Conservation (phyloP, 345 rosid genomes). For the Rhodomyrtus tomentosa region DNA sequence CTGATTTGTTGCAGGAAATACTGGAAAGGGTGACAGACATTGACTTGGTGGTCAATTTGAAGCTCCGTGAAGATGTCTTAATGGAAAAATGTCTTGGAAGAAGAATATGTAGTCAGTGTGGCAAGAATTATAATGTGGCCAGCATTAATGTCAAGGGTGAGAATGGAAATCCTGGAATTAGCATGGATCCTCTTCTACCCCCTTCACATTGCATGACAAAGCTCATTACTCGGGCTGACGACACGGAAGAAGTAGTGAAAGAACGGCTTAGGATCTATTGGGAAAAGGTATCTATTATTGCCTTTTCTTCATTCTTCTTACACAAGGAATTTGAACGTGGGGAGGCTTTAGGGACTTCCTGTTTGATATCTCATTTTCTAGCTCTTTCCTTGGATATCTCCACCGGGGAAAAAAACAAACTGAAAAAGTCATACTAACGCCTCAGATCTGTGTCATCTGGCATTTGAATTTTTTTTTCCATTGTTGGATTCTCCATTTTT, state of each 20-base stretch:
- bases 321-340: neutral
- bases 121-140: constrained; percentile 68
- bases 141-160: constrained; percentile 56
- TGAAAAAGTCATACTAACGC: neutral
- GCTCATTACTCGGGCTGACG: constrained; percentile 81
- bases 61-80: constrained; percentile 73
- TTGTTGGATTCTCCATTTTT: neutral
- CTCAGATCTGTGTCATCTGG: neutral
- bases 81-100: constrained; percentile 89
- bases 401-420: neutral
- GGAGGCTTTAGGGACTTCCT: neutral
- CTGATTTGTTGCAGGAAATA: constrained; percentile 48
- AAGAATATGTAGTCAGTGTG: constrained; percentile 82
- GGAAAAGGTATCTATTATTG: constrained; percentile 40
- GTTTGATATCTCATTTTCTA: neutral
- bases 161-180: constrained; percentile 67
- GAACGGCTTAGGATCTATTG: constrained; percentile 65
- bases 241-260: constrained; percentile 85
- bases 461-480: neutral
- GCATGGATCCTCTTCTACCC: constrained; percentile 91
- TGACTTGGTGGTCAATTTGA: constrained; percentile 80
- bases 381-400: neutral
- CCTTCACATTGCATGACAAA: constrained; percentile 69
- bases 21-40: constrained; percentile 65
- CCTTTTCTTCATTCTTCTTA: neutral